Evolutionary conservation across 371 early-diverging fungal species (phyloP), one percentile per base, ranked within the genome.

Genomic region (Umbelopsis sp.): DNA sequence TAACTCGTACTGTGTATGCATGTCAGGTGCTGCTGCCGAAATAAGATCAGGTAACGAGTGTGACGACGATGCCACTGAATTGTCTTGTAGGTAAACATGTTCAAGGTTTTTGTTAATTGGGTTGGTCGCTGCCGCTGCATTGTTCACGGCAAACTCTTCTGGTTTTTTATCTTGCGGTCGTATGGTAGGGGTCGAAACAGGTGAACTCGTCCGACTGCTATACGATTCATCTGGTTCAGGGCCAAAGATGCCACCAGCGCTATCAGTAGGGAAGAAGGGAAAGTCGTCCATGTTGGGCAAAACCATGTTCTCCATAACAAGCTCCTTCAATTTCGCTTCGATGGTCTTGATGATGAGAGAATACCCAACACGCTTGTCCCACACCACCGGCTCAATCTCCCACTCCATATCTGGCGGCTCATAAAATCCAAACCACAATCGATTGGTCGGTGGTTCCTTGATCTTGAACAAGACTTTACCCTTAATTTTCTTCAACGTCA

Each of bases 271-370:
- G 73, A 93, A 95, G 73, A 97, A 95, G 12, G 89, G 87, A 25
- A 89, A 84, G 76, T 96, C 95, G 71, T 97, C 97, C 91, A 96
- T 92, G 71, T 96, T 91, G 20, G 97, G 97, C 70, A 95, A 69
- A 6, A 97, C 93, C 73, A 96, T 81, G 24, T 89, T 89, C 66
- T 92, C 93, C 44, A 87, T 85, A 68, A 97, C 81, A 57, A 93
- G 86, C 44, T 95, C 94, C 66, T 91, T 87, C 50, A 97, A 90
- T 67, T 94, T 88, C 51, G 86, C 80, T 77, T 94, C 92, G 50
- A 97, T 95, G 2, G 95, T 91, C 65, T 90, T 89, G 67, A 94
- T 88, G 11, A 97, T 90, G 67, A 92, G 77, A 5, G 89, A 86
- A 57, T 93, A 88, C 51, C 89, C 91, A 66, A 96, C 86, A 22